Evolutionary conservation across 352 stramenopile species (phyloP).

Genomic region (Phytophthora rubi): DNA sequence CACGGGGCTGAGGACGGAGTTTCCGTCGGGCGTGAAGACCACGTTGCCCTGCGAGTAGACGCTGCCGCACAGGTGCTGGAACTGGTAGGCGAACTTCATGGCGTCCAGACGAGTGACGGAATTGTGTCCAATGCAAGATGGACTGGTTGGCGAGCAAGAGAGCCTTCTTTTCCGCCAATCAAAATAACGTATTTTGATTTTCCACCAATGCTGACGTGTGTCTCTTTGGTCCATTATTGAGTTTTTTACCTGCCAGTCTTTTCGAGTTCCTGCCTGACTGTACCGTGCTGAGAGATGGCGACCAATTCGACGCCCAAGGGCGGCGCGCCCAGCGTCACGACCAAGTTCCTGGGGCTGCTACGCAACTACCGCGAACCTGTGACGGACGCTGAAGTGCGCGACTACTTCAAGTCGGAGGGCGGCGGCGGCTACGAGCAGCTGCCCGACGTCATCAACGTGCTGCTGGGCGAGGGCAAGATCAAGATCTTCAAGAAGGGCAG

Average conservation of each 20-base stretch:
- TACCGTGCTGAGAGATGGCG: conserved; percentile 25
- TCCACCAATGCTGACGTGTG: conserved; percentile 37
- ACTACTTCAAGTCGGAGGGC: conserved; percentile 73
- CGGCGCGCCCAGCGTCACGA: conserved; percentile 48
- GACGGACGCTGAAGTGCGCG: conserved; percentile 80
- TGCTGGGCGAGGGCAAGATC: conserved; percentile 88
- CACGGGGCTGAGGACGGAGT: conserved; percentile 92
- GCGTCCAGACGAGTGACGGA: background rate
- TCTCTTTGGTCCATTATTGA: conserved; percentile 20
- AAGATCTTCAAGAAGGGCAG: conserved; percentile 91
- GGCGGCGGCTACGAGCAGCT: conserved; percentile 84
- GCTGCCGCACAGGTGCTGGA: conserved; percentile 93
- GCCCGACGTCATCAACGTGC: conserved; percentile 80
- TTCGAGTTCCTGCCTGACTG: background rate
- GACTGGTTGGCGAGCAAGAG: conserved; percentile 48
- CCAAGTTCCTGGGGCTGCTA: conserved; percentile 79
- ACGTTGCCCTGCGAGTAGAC: conserved; percentile 95
- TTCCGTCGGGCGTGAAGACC: conserved; percentile 93
- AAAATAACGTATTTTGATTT: conserved; percentile 8
- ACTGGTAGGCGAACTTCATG: conserved; percentile 93
- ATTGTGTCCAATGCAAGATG: conserved; percentile 22
- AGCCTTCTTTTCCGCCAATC: conserved; percentile 43
- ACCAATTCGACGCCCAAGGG: conserved; percentile 31
- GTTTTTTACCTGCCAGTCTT: conserved; percentile 29
- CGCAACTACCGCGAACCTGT: conserved; percentile 83